Evolutionary conservation across 495 filamentous ascomycete species (phyloP).

Genomic region (Friedmanniomyces simplex): DNA sequence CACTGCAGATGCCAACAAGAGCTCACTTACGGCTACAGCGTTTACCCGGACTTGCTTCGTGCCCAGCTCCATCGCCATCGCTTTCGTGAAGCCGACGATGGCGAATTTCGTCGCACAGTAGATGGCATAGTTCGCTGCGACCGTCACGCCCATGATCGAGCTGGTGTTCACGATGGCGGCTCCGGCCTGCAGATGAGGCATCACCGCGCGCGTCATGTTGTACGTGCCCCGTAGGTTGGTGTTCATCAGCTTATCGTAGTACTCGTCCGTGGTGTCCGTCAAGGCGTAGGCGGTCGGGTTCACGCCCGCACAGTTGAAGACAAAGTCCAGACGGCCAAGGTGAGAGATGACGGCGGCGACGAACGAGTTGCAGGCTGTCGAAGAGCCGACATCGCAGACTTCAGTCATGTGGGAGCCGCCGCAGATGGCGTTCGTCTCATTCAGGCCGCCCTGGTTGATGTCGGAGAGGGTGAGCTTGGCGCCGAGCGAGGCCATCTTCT

Average conservation of each 20-base stretch:
- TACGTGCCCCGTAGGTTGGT: constrained; percentile 29
- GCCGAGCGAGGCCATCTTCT: constrained; percentile 34
- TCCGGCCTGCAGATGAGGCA: constrained; percentile 22
- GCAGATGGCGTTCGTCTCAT: constrained; percentile 17
- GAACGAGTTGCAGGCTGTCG: constrained; percentile 22
- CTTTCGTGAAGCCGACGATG: constrained; percentile 45
- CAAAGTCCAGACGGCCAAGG: constrained; percentile 28
- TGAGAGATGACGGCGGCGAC: constrained; percentile 7
- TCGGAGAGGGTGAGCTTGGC: constrained; percentile 40
- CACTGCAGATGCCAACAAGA: too few relatives aligned
- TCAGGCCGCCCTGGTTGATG: constrained; percentile 30
- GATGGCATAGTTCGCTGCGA: constrained; percentile 29
- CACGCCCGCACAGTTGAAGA: constrained; percentile 46
- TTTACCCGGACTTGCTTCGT: constrained; percentile 43
- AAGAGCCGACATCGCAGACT: constrained; percentile 33
- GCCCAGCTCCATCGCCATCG: constrained; percentile 46
- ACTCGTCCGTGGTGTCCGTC: constrained; percentile 26
- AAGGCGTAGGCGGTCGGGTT: constrained; percentile 33
- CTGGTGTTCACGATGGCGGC: constrained; percentile 37
- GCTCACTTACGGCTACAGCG: constrained; percentile 30
- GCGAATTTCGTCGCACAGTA: constrained; percentile 48
- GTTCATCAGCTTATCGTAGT: constrained; percentile 33
- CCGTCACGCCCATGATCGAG: constrained; percentile 35
- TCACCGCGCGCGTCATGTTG: constrained; percentile 26
- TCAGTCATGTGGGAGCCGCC: constrained; percentile 20